Evolutionary conservation across 78 protist species (phyloP), one percentile per base, ranked within the genome.

Genomic region (Neovahlkampfia damariscottae): DNA sequence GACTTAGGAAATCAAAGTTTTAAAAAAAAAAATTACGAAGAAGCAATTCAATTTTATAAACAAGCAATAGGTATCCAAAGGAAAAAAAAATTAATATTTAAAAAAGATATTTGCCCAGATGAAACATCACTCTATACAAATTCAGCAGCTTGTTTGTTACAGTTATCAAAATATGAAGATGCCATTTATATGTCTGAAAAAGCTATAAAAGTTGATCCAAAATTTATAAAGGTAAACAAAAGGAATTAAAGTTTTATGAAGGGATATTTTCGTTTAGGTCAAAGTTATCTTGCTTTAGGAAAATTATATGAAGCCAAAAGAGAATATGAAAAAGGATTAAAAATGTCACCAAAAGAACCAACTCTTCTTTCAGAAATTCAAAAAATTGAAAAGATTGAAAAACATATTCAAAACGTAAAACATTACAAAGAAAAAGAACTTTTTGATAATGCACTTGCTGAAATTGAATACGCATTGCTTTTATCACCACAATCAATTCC

Each of bases 171-270:
- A 62, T 93, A 58, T 78, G 87, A 82, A 35, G 40, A 85, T 67
- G 98, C 98, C 30, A 67, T 89, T 8, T 38, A 7, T 5, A 95
- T 91, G 37, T 93, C 96, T 3, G 74, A 80, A 66, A 83, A 88
- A 79, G 35, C 83, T 38, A 38, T 90, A 38, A 58, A 3, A 36
- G 3, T 91, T 41, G 87, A 90, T 58, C 76, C 87, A 10, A 89
- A 84, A 58, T 94, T 95, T 95, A 76, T 88, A 28, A 87, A 88
- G 38, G 93, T n/a, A n/a, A n/a, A n/a, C n/a, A n/a, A n/a, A n/a
- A n/a, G n/a, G n/a, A n/a, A n/a, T n/a, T n/a, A n/a, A n/a, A n/a
- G n/a, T n/a, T n/a, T n/a, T n/a, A n/a, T n/a, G n/a, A 93, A 93
- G 89, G 95, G 96, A 70, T 94, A 91, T 76, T 8, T 77, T 0